These are phyloP conservation scores for Funneliformis mosseae DNA, from an alignment of 192 early-diverging fungal species.

Conservation along the genomic window DNA sequence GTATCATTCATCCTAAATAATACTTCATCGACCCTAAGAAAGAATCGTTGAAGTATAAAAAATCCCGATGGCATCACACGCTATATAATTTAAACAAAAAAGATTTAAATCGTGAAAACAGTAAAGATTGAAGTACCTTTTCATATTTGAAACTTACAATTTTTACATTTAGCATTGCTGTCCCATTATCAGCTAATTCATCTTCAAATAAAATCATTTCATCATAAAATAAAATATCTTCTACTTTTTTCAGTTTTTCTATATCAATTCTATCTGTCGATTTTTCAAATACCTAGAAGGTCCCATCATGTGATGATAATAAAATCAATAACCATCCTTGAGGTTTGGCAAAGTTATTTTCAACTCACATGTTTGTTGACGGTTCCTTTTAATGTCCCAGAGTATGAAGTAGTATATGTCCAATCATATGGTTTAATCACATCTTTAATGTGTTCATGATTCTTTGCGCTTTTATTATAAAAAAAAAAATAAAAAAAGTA, in stretches of 20 bases:
- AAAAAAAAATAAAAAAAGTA: neutral
- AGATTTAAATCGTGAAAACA: neutral
- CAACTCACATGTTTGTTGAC: neutral
- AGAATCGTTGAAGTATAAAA: constrained; percentile 83
- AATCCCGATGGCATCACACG: constrained; percentile 95
- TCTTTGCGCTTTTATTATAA: constrained; percentile 44
- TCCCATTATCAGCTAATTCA: constrained; percentile 95
- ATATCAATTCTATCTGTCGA: constrained; percentile 70
- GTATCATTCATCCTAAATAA: constrained; percentile 91
- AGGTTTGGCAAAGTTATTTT: neutral
- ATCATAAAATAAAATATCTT: constrained; percentile 94
- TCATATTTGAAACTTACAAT: no score
- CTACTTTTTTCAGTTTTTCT: constrained; percentile 68
- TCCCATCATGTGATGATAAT: no score
- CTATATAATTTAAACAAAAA: constrained; percentile 40
- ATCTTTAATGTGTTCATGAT: constrained; percentile 72
- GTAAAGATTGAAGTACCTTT: no score
- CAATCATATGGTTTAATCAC: constrained; percentile 96
- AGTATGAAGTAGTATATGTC: constrained; percentile 90
- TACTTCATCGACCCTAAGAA: constrained; percentile 93
- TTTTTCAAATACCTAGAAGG: constrained; percentile 36
- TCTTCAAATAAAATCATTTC: constrained; percentile 95
- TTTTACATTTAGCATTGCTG: constrained; percentile 74
- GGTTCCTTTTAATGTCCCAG: constrained; percentile 54
- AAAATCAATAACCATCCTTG: neutral